phyloP scores from a whole-genome alignment of 768 basidiomycete species.

The Sarcodon sp. region DNA sequence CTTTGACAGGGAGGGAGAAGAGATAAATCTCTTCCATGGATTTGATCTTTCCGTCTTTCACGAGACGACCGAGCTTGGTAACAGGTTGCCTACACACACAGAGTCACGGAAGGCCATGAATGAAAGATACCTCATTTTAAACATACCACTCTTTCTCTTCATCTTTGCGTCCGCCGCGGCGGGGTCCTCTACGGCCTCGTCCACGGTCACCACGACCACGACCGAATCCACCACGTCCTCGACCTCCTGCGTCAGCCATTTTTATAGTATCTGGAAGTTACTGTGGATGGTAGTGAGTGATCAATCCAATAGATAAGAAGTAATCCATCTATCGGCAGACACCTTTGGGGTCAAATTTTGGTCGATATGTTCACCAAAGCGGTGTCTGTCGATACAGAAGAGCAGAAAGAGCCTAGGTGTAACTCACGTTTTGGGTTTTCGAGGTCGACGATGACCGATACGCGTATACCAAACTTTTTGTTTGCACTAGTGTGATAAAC shows the following conservation, averaged over 20 bases:
- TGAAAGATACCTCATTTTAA: not conserved
- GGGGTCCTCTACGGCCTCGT: conserved; percentile 63
- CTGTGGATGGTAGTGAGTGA: too few relatives aligned
- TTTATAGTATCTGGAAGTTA: conserved; percentile 10
- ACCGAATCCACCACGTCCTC: conserved; percentile 75
- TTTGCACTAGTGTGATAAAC: too few relatives aligned
- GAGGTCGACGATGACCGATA: too few relatives aligned
- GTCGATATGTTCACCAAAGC: too few relatives aligned
- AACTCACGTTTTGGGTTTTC: too few relatives aligned
- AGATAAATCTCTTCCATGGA: conserved; percentile 99
- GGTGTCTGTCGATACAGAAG: too few relatives aligned
- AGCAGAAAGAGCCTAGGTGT: too few relatives aligned
- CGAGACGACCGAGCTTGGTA: conserved; percentile 97
- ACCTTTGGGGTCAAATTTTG: too few relatives aligned
- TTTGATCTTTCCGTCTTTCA: conserved; percentile 99
- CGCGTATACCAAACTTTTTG: too few relatives aligned
- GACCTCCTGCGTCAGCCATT: conserved; percentile 77
- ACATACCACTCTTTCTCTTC: conserved; percentile 99
- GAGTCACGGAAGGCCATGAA: conserved; percentile 3
- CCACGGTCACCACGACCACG: conserved; percentile 77
- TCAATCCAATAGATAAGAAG: too few relatives aligned
- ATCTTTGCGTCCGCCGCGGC: conserved; percentile 96
- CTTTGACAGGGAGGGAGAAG: conserved; percentile 99
- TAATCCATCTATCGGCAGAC: too few relatives aligned
- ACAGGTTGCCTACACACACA: conserved; percentile 71